A percentile compares a stretch with the other conserved stretches of the same genome.
phyloP scores from a whole-genome alignment of 805 yeast genomes.

The Candida suzukii region DNA sequence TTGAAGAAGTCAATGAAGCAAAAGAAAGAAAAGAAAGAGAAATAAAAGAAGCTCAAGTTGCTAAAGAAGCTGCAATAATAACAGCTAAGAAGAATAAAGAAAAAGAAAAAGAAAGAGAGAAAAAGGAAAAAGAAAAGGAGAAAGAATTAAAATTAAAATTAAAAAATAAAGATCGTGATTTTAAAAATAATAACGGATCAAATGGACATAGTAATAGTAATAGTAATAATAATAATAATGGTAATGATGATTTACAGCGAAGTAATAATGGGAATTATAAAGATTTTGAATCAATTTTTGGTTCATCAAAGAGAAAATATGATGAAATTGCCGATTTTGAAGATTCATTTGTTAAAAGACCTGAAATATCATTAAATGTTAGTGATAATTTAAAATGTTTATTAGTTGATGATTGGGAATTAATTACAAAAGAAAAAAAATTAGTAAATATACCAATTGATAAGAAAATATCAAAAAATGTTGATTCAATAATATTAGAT shows the following conservation, averaged over 20 bases:
- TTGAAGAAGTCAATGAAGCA: conserved; percentile 34
- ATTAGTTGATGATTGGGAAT: conserved; percentile 92
- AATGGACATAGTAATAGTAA: too few relatives aligned
- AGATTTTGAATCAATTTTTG: neutral
- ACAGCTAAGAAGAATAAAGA: neutral
- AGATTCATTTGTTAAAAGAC: conserved; percentile 26
- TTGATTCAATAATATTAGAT: conserved; percentile 45
- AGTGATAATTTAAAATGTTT: conserved; percentile 62
- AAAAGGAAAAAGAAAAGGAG: neutral
- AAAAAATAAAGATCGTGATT: neutral
- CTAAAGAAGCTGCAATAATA: conserved; percentile 2
- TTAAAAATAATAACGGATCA: neutral
- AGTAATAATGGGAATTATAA: neutral
- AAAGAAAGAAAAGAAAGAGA: conserved; percentile 10
- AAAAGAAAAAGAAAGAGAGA: neutral
- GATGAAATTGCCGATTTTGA: conserved; percentile 12
- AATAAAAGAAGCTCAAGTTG: conserved; percentile 5
- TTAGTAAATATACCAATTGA: conserved; percentile 53
- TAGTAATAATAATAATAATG: neutral
- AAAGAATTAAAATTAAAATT: neutral
- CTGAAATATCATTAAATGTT: conserved; percentile 50
- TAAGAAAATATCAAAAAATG: conserved; percentile 36
- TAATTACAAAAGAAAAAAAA: conserved; percentile 72
- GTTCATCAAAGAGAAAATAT: neutral
- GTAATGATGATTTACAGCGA: neutral